Conservation (phyloP, 192 early-diverging fungal species). For the Backusella liffmaniae region DNA sequence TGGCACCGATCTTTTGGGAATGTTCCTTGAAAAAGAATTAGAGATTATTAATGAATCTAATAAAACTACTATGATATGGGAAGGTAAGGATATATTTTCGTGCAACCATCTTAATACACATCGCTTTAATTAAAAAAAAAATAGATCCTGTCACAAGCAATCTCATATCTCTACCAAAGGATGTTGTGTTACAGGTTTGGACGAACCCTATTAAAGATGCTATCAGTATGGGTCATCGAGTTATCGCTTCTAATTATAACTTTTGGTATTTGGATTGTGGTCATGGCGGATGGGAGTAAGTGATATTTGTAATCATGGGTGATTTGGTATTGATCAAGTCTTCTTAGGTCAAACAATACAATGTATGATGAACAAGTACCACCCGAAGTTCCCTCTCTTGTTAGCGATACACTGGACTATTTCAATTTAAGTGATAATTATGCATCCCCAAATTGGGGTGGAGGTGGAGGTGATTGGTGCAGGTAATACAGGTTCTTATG, state of each 20-base stretch:
- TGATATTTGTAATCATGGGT: not conserved
- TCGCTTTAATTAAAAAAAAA: not conserved
- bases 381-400: constrained; percentile 23
- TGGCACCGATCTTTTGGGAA: constrained; percentile 25
- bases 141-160: constrained; percentile 53
- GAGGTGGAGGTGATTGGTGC: constrained; percentile 68
- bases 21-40: constrained; percentile 51
- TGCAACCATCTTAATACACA: not conserved
- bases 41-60: constrained; percentile 33
- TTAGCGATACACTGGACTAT: constrained; percentile 29
- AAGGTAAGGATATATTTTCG: constrained; percentile 46
- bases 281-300: constrained; percentile 66
- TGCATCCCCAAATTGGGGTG: constrained; percentile 40
- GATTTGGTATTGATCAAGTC: not conserved
- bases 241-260: constrained; percentile 61
- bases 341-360: constrained; percentile 52
- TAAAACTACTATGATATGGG: constrained; percentile 74
- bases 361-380: constrained; percentile 42
- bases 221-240: constrained; percentile 57
- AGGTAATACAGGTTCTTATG: constrained; percentile 15
- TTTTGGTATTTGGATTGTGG: constrained; percentile 83
- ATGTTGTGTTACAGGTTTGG: constrained; percentile 72
- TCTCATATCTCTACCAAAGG: constrained; percentile 46
- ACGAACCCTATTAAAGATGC: constrained; percentile 62
- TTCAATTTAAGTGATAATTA: constrained; percentile 25